phyloP scores from a whole-genome alignment of 176 grass and related monocot genomes.

The Otatea glauca region DNA sequence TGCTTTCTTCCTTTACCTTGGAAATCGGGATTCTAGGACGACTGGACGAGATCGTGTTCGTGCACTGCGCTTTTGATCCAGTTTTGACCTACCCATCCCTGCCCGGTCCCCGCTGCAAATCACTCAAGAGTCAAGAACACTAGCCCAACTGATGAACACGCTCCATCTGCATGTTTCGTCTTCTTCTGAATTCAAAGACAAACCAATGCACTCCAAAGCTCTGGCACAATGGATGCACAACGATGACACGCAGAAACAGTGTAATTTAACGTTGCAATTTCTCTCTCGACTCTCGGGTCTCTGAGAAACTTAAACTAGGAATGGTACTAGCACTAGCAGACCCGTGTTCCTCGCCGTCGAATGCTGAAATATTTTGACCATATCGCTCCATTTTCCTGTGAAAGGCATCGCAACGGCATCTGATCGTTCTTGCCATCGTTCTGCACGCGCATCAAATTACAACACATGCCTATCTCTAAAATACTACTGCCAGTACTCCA shows the following conservation, averaged over 20 bases:
- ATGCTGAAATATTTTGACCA: not conserved
- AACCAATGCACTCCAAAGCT: too few species aligned
- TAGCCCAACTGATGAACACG: not conserved
- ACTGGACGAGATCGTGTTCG: not conserved
- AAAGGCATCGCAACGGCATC: too few species aligned
- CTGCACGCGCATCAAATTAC: not conserved
- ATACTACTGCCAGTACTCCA: not conserved
- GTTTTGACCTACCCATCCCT: not conserved
- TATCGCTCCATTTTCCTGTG: too few species aligned
- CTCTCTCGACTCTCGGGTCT: not conserved
- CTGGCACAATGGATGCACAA: not conserved
- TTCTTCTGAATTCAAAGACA: too few species aligned
- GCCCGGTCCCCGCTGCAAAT: too few species aligned
- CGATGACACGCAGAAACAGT: not conserved
- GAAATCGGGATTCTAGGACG: not conserved
- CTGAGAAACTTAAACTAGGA: not conserved
- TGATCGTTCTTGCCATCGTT: too few species aligned
- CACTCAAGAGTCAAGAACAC: too few species aligned
- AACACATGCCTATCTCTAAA: not conserved
- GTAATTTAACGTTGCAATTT: not conserved
- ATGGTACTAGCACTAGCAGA: not conserved
- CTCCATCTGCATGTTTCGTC: not conserved
- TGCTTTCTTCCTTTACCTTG: not conserved
- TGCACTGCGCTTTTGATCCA: not conserved
- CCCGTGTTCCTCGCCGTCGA: constrained; percentile 11